phyloP scores from a whole-genome alignment of 495 filamentous ascomycete species.

The Talaromyces proteolyticus region DNA sequence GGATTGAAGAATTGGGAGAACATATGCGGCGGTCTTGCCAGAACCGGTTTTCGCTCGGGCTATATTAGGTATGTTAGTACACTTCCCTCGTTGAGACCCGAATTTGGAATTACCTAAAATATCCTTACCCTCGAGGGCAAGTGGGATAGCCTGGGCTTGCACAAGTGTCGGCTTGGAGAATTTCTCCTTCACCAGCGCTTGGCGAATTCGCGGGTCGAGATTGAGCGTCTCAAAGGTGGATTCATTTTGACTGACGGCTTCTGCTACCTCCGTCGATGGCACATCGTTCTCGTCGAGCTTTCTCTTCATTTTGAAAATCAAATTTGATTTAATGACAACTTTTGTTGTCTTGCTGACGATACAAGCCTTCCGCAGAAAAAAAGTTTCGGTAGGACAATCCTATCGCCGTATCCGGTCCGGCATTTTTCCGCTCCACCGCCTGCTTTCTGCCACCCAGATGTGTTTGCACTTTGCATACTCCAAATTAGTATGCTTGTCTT shows the following conservation, averaged over 20 bases:
- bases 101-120: conserved; percentile 53
- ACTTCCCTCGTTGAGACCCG: neutral
- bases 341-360: neutral
- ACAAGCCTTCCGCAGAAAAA: conserved; percentile 1
- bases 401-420: conserved; percentile 4
- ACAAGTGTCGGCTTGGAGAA: conserved; percentile 81
- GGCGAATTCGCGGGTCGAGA: conserved; percentile 78
- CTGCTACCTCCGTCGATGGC: conserved; percentile 34
- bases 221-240: conserved; percentile 45
- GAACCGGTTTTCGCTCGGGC: conserved; percentile 88
- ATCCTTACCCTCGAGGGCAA: conserved; percentile 87
- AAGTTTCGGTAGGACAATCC: neutral
- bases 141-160: conserved; percentile 80
- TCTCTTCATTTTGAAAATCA: conserved; percentile 47
- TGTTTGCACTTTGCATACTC: too few species aligned
- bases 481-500: too few species aligned
- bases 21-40: conserved; percentile 95
- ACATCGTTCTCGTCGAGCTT: conserved; percentile 57
- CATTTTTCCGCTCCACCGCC: conserved; percentile 7
- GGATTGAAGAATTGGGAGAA: conserved; percentile 79
- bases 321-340: neutral
- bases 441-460: neutral
- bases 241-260: conserved; percentile 14
- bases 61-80: conserved; percentile 14
- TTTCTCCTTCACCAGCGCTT: conserved; percentile 77